Evolutionary conservation across 306 rosid genomes (phyloP).

Genomic region (Prunus kanzakura): DNA sequence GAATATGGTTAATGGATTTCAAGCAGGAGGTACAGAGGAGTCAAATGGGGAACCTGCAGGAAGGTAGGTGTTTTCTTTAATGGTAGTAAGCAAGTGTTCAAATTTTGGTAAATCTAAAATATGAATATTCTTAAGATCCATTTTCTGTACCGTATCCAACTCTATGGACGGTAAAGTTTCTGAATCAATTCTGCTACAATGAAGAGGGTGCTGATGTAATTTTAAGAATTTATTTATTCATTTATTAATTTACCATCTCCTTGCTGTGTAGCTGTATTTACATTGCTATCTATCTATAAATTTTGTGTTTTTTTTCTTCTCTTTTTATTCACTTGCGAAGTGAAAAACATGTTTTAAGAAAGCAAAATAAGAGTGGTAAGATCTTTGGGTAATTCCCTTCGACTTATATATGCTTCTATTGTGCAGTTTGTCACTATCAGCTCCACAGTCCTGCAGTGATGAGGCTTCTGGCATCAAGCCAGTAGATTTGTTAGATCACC

Average conservation of each 20-base stretch:
- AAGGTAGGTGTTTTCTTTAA: slow-evolving; percentile 52
- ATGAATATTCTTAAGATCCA: background rate
- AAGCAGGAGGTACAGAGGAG: slow-evolving; percentile 51
- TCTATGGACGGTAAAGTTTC: background rate
- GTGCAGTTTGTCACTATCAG: slow-evolving; percentile 58
- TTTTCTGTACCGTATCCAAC: background rate
- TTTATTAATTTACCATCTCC: background rate
- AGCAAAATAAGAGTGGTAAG: background rate
- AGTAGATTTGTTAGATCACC: slow-evolving; percentile 54
- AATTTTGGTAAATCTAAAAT: background rate
- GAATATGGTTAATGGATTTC: slow-evolving; percentile 38
- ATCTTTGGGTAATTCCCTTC: background rate
- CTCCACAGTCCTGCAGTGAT: slow-evolving; percentile 51
- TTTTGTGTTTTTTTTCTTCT: too few species aligned
- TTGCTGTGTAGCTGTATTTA: background rate
- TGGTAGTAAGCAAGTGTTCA: background rate
- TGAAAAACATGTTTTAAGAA: background rate
- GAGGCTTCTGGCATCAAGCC: slow-evolving; percentile 60
- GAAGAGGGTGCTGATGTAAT: background rate
- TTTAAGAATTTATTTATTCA: background rate
- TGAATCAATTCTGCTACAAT: background rate
- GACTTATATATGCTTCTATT: background rate
- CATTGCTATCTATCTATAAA: too few species aligned
- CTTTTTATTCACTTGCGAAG: too few species aligned
- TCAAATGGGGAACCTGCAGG: slow-evolving; percentile 44